These are phyloP conservation scores for Metahyphopichia silvanorum DNA, from an alignment of 805 yeast species.

Conservation along the genomic window DNA sequence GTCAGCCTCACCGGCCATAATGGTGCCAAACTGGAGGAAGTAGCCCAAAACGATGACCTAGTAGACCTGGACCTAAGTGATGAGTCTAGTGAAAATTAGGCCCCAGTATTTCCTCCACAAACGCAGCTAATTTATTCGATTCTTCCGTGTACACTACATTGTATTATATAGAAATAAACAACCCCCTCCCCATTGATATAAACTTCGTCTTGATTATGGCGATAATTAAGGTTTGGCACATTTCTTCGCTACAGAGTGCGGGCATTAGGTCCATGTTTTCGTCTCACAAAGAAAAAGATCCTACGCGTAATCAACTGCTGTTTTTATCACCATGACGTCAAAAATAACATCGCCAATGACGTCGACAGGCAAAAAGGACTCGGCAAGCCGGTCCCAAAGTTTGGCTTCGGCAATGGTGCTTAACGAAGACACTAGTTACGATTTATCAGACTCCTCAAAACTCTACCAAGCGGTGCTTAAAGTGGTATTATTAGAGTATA, in stretches of 20 bases:
- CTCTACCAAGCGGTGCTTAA: conserved; percentile 54
- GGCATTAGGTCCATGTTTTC: background rate
- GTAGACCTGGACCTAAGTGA: too few species aligned
- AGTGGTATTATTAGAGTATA: conserved; percentile 54
- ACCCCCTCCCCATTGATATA: too few species aligned
- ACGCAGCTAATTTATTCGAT: too few species aligned
- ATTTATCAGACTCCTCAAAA: conserved; percentile 17
- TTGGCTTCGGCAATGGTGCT: conserved; percentile 19
- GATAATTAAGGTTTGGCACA: too few species aligned
- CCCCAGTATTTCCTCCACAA: background rate
- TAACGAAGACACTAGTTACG: conserved; percentile 15
- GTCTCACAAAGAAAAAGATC: background rate
- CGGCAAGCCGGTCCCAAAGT: conserved; percentile 17
- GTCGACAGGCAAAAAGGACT: conserved; percentile 5
- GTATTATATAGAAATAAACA: too few species aligned
- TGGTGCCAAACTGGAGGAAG: too few species aligned
- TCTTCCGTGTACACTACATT: too few species aligned
- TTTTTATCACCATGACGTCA: background rate
- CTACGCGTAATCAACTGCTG: background rate
- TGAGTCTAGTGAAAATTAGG: background rate
- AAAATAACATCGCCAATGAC: conserved; percentile 6
- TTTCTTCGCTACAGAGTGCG: background rate
- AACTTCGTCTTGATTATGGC: too few species aligned
- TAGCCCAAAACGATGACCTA: too few species aligned
- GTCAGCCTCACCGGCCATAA: too few species aligned